Percentiles rank a stretch among this genome's conserved stretches.
These are phyloP conservation scores for Cladochytrium tenue DNA, from an alignment of 371 early-diverging fungal species.

Conservation along the genomic window DNA sequence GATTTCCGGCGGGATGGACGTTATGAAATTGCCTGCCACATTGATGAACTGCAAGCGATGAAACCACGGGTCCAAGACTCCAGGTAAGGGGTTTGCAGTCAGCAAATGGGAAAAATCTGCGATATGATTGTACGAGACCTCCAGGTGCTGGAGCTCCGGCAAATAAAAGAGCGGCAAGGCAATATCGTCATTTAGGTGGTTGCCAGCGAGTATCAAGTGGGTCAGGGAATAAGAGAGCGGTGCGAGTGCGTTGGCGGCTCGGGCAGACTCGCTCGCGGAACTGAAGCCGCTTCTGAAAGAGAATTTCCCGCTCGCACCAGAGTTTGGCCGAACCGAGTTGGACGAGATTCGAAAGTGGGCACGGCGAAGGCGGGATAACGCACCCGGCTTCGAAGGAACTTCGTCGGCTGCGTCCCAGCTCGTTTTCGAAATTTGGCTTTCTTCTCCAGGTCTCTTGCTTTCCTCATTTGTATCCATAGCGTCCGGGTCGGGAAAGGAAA, in stretches of 20 bases:
- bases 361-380: neutral
- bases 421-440: too few species aligned
- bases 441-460: too few species aligned
- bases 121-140: conserved; percentile 82
- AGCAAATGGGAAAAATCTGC: conserved; percentile 62
- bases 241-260: conserved; percentile 24
- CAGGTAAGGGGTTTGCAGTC: conserved; percentile 23
- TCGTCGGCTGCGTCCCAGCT: too few species aligned
- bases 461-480: conserved; percentile 29
- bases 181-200: conserved; percentile 81
- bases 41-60: conserved; percentile 63
- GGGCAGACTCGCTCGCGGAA: neutral
- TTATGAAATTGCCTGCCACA: conserved; percentile 82
- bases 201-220: conserved; percentile 75
- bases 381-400: neutral
- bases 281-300: neutral
- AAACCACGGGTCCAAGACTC: conserved; percentile 24
- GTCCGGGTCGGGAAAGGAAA: conserved; percentile 66
- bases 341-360: neutral
- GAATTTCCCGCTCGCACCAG: too few species aligned
- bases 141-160: conserved; percentile 73
- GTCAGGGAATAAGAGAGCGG: conserved; percentile 67
- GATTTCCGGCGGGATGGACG: conserved; percentile 82
- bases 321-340: neutral
- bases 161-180: conserved; percentile 73